Percentiles rank a stretch among this genome's conserved stretches.
Evolutionary conservation across 2,329 filamentous ascomycete genomes (phyloP).

Genomic region (Penicillium decumbens): DNA sequence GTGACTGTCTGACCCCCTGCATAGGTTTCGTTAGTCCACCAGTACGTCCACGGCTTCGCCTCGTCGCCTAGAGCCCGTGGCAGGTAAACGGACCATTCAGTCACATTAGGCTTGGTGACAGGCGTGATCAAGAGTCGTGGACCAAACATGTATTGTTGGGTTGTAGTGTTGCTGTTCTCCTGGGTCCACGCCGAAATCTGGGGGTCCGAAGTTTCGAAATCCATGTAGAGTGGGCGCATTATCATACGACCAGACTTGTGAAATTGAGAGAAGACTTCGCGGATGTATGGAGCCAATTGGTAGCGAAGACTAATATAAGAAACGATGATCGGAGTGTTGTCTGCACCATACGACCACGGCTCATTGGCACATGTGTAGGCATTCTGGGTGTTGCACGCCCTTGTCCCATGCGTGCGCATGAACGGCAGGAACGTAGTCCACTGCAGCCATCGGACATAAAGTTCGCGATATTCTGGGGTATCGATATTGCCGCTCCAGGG

Average conservation of each 20-base stretch:
- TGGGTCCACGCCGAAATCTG: constrained; percentile 18
- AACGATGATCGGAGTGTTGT: constrained; percentile 54
- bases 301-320: constrained; percentile 56
- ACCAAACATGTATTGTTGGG: constrained; percentile 41
- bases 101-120: constrained; percentile 34
- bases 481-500: constrained; percentile 50
- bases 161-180: constrained; percentile 33
- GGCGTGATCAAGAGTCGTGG: constrained; percentile 36
- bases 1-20: constrained; percentile 33
- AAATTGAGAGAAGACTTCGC: constrained; percentile 34
- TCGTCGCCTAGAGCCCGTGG: constrained; percentile 25
- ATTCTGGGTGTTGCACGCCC: constrained; percentile 45
- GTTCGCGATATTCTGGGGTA: constrained; percentile 53
- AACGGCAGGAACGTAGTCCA: constrained; percentile 58
- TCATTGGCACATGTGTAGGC: constrained; percentile 46
- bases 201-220: constrained; percentile 32
- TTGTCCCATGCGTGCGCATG: constrained; percentile 59
- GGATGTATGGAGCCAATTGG: constrained; percentile 37
- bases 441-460: constrained; percentile 62
- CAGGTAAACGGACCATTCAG: constrained; percentile 37
- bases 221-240: constrained; percentile 39
- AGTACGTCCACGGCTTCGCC: constrained; percentile 37
- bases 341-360: constrained; percentile 59
- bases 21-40: constrained; percentile 41
- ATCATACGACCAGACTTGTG: constrained; percentile 33